Evolutionary conservation across 2,329 filamentous ascomycete genomes (phyloP).

Genomic region (Mollisia scopiformis): DNA sequence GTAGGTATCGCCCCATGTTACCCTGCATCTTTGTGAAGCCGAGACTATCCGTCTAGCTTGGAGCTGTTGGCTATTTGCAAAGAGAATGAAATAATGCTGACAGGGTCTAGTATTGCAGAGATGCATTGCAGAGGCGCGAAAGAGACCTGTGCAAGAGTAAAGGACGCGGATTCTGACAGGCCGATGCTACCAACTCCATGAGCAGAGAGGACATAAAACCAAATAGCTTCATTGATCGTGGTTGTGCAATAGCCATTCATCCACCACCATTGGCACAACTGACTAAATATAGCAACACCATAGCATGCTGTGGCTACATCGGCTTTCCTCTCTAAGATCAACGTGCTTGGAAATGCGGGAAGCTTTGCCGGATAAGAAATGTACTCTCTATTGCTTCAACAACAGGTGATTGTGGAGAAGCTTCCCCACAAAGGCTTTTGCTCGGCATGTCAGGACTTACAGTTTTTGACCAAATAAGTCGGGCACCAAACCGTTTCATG

Average conservation of each 20-base stretch:
- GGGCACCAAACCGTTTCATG: constrained; percentile 10
- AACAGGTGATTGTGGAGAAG: not conserved
- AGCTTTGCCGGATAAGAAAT: not conserved
- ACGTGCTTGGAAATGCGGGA: not conserved
- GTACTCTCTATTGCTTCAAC: not conserved
- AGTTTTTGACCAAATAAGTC: not conserved
- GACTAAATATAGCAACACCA: not conserved
- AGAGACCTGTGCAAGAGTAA: too few species aligned
- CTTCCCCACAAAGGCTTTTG: not conserved
- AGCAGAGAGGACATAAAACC: not conserved
- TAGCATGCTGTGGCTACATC: not conserved
- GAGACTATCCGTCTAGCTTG: not conserved
- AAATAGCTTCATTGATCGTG: not conserved
- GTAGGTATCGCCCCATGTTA: not conserved
- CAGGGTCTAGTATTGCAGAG: not conserved
- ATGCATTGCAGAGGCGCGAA: not conserved
- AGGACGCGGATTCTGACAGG: too few species aligned
- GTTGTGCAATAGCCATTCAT: not conserved
- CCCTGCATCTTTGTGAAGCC: not conserved
- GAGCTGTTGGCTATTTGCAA: not conserved
- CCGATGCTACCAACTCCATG: not conserved
- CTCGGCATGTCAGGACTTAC: not conserved
- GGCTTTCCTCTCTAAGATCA: not conserved
- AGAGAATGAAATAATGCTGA: not conserved
- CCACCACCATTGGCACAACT: not conserved